Evolutionary conservation across 441 rosid genomes (phyloP), one percentile per base, ranked within the genome.

Genomic region (Viola pubescens): DNA sequence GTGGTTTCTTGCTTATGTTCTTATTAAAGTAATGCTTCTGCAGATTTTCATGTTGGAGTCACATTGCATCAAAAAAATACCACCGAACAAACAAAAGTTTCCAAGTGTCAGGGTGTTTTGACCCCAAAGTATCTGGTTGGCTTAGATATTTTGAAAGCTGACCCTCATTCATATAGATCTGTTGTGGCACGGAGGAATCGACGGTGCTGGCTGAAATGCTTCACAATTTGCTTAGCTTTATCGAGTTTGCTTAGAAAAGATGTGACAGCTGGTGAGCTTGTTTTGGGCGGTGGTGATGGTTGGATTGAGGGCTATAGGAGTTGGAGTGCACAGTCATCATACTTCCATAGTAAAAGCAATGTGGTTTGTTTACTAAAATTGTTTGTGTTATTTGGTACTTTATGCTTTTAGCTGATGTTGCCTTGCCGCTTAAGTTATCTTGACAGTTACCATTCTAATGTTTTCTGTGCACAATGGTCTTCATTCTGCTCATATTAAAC

Each of bases 141-240:
- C 70, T 78, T 88, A 70, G 96, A 94, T 79, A 67, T 75, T 42
- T 68, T 94, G 70, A 88, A 79, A 84, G 81, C 81, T 51, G 82
- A 77, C 68, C 54, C 81, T 54, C 75, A 62, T 70, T 61, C 85
- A 54, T 70, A 63, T 61, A 71, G 72, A 67, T 79, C 87, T 61
- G 57, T 77, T 74, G 68, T 80, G 47, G 71, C 87, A 62, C 63
- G 67, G 79, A 81, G 61, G 68, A 74, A 69, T 54, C 86, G 79
- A 59, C 80, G 75, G 54, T 64, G 73, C 72, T 88, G 96, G 99
- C 71, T 66, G 76, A 94, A 80, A 73, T 76, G 70, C 74, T 88
- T 86, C 74, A 90, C 86, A 67, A 51, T 73, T 55, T 85, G 80
- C 80, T 76, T 94, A 55, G 86, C 82, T 68, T 56, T 80, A 62